These are phyloP conservation scores for Inonotus hispidus DNA, from an alignment of 1,284 basidiomycete genomes.

Conservation along the genomic window DNA sequence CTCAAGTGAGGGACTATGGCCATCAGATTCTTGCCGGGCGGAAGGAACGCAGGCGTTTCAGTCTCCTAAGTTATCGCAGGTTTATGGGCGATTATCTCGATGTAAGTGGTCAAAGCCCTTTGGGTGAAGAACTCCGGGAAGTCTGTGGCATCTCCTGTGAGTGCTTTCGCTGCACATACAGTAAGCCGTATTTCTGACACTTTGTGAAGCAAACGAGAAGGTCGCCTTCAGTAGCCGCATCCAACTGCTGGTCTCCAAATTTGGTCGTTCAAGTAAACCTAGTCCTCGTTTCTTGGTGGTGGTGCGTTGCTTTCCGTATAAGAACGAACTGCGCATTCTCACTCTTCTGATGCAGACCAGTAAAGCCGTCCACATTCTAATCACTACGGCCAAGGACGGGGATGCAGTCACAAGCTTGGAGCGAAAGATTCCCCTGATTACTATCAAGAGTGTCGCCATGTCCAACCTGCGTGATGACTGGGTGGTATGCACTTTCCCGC, in stretches of 20 bases:
- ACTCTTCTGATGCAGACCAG: constrained; percentile 51
- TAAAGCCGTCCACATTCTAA: constrained; percentile 84
- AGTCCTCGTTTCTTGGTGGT: constrained; percentile 89
- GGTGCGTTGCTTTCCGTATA: constrained; percentile 42
- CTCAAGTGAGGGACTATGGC: constrained; percentile 88
- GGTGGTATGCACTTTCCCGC: constrained; percentile 52
- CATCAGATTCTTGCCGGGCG: constrained; percentile 88
- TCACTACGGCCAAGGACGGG: constrained; percentile 69
- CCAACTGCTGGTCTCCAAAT: constrained; percentile 84
- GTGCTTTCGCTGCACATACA: constrained; percentile 27
- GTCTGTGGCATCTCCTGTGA: constrained; percentile 73
- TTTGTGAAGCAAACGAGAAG: constrained; percentile 47
- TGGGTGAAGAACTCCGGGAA: constrained; percentile 75
- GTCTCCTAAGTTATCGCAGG: constrained; percentile 88
- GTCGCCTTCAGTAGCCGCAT: constrained; percentile 85
- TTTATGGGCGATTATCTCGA: constrained; percentile 98
- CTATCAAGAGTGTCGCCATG: constrained; percentile 82
- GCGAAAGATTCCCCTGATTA: constrained; percentile 84
- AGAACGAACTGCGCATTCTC: background rate
- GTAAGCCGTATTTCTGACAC: constrained; percentile 12
- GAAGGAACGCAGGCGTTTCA: constrained; percentile 93
- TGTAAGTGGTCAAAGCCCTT: constrained; percentile 74
- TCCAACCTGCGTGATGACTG: constrained; percentile 94
- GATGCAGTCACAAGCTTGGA: constrained; percentile 63
- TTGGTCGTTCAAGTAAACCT: constrained; percentile 85